Percentiles rank a stretch among this genome's conserved stretches.
Evolutionary conservation across 2,329 filamentous ascomycete species (phyloP).

Genomic region (Cladosporium velox): DNA sequence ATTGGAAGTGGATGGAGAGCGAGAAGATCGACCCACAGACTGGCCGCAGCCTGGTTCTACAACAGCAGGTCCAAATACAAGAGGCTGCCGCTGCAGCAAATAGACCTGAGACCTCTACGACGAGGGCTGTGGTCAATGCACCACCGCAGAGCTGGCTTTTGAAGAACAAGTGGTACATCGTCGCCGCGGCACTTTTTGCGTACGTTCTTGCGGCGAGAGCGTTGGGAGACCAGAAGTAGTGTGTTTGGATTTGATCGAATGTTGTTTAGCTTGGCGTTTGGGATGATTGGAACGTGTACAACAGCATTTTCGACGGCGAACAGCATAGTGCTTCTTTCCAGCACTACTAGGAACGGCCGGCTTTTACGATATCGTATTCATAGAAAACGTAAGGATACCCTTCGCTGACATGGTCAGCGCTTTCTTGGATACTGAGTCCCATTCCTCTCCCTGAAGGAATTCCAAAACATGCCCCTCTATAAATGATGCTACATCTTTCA

Average conservation of each 20-base stretch:
- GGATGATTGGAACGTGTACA: constrained; percentile 2
- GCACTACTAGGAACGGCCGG: not conserved
- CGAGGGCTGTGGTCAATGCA: constrained; percentile 76
- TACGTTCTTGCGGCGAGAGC: constrained; percentile 83
- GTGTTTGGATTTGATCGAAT: not conserved
- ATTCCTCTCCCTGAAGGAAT: not conserved
- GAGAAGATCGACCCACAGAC: constrained; percentile 76
- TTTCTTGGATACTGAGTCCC: not conserved
- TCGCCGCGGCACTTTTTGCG: constrained; percentile 69
- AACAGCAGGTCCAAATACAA: constrained; percentile 53
- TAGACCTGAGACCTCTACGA: constrained; percentile 61
- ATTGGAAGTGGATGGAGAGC: constrained; percentile 88
- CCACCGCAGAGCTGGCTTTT: constrained; percentile 75
- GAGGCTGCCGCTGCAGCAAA: constrained; percentile 63
- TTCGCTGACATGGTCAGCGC: not conserved
- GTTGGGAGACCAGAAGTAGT: constrained; percentile 53
- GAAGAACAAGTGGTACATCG: constrained; percentile 75
- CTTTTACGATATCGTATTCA: not conserved
- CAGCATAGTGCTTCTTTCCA: not conserved
- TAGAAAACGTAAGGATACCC: constrained; percentile 9
- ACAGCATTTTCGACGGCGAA: not conserved
- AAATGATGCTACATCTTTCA: not conserved
- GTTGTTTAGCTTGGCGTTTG: constrained; percentile 12
- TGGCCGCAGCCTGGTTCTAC: constrained; percentile 50
- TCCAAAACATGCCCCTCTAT: not conserved